Evolutionary conservation across 495 filamentous ascomycete genomes (phyloP).

Genomic region (Schizothecium vesticola): DNA sequence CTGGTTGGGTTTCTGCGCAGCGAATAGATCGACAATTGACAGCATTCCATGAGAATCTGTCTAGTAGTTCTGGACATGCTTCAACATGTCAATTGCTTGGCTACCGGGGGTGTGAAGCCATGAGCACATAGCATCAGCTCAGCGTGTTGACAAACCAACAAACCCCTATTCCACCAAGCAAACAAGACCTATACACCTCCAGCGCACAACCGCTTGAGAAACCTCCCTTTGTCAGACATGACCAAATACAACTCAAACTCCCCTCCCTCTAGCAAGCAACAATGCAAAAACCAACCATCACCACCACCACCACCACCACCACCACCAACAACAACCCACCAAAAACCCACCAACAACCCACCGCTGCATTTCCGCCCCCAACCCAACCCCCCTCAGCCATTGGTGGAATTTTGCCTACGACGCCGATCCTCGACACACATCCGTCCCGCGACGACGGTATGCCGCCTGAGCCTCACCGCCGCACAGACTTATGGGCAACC

Average conservation of each 20-base stretch:
- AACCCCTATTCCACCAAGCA: not conserved
- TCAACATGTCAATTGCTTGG: not conserved
- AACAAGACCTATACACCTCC: no score
- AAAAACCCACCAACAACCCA: no score
- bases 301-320: no score
- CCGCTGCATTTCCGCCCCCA: not conserved
- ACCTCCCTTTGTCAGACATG: not conserved
- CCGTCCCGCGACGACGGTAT: not conserved
- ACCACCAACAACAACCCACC: no score
- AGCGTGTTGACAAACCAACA: not conserved
- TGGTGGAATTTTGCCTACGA: not conserved
- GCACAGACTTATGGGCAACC: not conserved
- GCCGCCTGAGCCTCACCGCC: not conserved
- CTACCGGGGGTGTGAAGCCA: not conserved
- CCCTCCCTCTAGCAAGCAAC: not conserved
- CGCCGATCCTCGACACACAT: not conserved
- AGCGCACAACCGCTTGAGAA: not conserved
- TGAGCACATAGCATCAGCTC: not conserved
- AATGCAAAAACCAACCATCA: not conserved
- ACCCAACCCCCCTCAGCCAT: not conserved
- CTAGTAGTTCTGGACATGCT: not conserved
- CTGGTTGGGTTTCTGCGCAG: not conserved
- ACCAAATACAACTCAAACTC: not conserved
- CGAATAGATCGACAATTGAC: not conserved
- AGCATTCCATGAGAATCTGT: not conserved